Conservation (phyloP, 1,284 basidiomycete species). For the Chalciporus sp. region DNA sequence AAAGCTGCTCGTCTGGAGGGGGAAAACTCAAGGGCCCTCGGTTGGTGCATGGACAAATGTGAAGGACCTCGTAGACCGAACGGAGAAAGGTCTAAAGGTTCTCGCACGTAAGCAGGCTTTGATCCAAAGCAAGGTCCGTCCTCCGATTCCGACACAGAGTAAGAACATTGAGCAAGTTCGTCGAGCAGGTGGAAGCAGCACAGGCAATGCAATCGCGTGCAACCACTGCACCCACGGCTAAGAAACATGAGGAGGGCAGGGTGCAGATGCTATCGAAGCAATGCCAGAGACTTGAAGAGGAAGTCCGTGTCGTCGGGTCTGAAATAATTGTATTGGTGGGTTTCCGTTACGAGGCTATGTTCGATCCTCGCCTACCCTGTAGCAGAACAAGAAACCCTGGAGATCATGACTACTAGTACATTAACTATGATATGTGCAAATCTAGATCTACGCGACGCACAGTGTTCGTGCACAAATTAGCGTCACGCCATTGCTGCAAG, state of each 20-base stretch:
- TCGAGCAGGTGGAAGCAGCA: constrained; percentile 51
- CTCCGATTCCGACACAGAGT: background rate
- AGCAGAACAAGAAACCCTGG: constrained; percentile 28
- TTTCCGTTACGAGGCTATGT: constrained; percentile 1
- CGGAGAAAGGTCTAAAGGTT: constrained; percentile 63
- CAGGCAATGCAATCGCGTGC: constrained; percentile 44
- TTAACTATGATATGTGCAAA: background rate
- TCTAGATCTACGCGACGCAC: background rate
- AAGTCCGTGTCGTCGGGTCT: constrained; percentile 54
- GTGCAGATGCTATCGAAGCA: constrained; percentile 65
- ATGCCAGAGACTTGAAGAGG: constrained; percentile 60
- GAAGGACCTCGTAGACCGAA: constrained; percentile 82
- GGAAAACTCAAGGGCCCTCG: constrained; percentile 63
- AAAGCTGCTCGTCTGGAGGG: constrained; percentile 98
- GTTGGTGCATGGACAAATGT: constrained; percentile 86
- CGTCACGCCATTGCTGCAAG: too few species aligned
- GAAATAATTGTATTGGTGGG: constrained; percentile 61
- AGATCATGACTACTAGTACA: constrained; percentile 1
- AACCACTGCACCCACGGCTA: constrained; percentile 53
- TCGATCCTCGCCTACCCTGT: background rate
- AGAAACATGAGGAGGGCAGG: constrained; percentile 64
- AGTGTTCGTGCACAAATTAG: too few species aligned
- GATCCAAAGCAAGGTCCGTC: constrained; percentile 59
- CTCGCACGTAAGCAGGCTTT: constrained; percentile 60
- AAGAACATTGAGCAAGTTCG: background rate